Evolutionary conservation across 495 filamentous ascomycete species (phyloP), one percentile per base, ranked within the genome.

Genomic region (Coniosporium apollinis): DNA sequence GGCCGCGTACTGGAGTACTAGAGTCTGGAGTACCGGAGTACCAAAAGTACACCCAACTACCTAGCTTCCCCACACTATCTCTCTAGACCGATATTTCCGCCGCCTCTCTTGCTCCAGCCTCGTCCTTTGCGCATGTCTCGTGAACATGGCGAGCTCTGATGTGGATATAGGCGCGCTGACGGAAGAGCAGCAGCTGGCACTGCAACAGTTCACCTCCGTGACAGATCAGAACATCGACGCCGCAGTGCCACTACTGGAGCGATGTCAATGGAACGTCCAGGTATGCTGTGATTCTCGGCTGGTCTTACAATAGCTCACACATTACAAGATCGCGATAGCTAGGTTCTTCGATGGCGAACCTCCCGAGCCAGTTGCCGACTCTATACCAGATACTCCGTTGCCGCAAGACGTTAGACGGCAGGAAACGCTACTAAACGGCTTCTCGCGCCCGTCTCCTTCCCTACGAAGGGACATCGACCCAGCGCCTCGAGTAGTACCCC

Each of bases 281-380:
- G 83, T 89, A 45, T 3, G 65, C 50, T 28, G 28, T 35, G 34
- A n/a, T 33, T 20, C 13, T 29, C 14, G 5, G 36, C 18, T 16
- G 16, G 22, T 19, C 15, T 21, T 11, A 14, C 30, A 43, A 8
- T 14, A 31, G 28, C 45, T 57, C 33, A 55, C 33, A 34, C 29
- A 37, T 28, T 17, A 14, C 8, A 52, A 97, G 79, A 91, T 96
- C 42, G 89, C 89, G 21, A 81, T 97, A 33, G 69, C 89, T 33
- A 87, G 87, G 49, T 96, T 96, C 70, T 97, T 94, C 51, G 89
- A 96, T 52, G 89, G 91, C 33, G 91, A 96, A 22, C 76, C 72
- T 4, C 61, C 87, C 4, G 82, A 51, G 22, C 48, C 82, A 44
- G 80, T 83, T 59, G 76, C 81, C 39, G 62, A 75, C 34, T 69